Evolutionary conservation across 2,329 filamentous ascomycete species (phyloP).

Genomic region (Fusarium circinatum): DNA sequence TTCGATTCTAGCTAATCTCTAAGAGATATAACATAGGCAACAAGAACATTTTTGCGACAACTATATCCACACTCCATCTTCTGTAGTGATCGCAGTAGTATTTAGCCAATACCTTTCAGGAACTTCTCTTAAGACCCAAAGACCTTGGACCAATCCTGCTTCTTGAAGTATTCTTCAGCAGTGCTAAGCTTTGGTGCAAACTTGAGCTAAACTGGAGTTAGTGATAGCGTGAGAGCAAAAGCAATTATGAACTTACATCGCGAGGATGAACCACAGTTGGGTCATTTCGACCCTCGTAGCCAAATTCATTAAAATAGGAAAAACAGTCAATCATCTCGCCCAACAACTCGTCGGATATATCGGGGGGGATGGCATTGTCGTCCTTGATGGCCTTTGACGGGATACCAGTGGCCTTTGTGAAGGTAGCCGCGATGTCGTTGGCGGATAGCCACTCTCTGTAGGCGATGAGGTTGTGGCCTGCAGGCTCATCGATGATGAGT

Average conservation of each 20-base stretch:
- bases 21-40: neutral
- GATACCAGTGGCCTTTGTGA: conserved; percentile 30
- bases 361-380: neutral
- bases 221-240: neutral
- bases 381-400: neutral
- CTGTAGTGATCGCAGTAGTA: neutral
- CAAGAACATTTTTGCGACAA: neutral
- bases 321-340: conserved; percentile 20
- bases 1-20: neutral
- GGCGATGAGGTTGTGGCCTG: conserved; percentile 36
- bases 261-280: conserved; percentile 19
- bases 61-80: too few species aligned
- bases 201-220: conserved; percentile 5
- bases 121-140: neutral
- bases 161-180: conserved; percentile 18
- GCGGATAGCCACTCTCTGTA: conserved; percentile 38
- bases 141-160: conserved; percentile 22
- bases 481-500: conserved; percentile 29
- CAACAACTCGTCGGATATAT: neutral
- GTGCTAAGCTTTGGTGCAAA: conserved; percentile 1
- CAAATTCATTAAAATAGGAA: conserved; percentile 25
- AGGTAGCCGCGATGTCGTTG: conserved; percentile 26
- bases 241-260: neutral
- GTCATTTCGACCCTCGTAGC: conserved; percentile 30
- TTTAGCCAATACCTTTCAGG: too few species aligned